phyloP scores from a whole-genome alignment of 139 green algal genomes.

The Trebouxia sp. region DNA sequence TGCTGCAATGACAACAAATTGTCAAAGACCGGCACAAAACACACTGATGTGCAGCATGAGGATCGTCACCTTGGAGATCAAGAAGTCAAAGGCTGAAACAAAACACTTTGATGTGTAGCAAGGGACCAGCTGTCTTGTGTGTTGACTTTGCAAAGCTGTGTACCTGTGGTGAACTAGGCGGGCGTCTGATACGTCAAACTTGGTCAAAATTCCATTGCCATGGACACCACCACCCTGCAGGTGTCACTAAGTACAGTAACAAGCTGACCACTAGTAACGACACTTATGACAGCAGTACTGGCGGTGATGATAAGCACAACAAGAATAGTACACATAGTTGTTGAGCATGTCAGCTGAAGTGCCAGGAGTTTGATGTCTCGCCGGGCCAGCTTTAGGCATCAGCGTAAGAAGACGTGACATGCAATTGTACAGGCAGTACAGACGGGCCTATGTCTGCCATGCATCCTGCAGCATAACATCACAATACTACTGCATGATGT shows the following conservation, averaged over 20 bases:
- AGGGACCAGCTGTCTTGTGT: too few species aligned
- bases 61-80: neutral
- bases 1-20: slow-evolving; percentile 27
- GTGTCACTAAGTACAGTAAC: neutral
- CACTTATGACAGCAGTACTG: neutral
- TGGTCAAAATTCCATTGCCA: slow-evolving; percentile 83
- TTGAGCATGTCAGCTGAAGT: neutral
- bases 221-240: slow-evolving; percentile 83
- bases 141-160: too few species aligned
- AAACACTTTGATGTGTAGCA: too few species aligned
- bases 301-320: neutral
- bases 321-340: neutral
- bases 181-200: slow-evolving; percentile 57
- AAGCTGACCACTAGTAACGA: too few species aligned
- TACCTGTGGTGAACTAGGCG: slow-evolving; percentile 55
- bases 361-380: too few species aligned
- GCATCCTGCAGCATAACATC: too few species aligned
- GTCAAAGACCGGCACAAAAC: neutral
- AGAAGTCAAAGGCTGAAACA: too few species aligned
- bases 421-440: too few species aligned
- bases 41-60: neutral
- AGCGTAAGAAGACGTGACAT: too few species aligned
- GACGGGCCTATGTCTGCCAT: too few species aligned
- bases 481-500: neutral
- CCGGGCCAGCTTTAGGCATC: too few species aligned